Evolutionary conservation across 345 rosid species (phyloP).

Genomic region (Hibiscus mutabilis): DNA sequence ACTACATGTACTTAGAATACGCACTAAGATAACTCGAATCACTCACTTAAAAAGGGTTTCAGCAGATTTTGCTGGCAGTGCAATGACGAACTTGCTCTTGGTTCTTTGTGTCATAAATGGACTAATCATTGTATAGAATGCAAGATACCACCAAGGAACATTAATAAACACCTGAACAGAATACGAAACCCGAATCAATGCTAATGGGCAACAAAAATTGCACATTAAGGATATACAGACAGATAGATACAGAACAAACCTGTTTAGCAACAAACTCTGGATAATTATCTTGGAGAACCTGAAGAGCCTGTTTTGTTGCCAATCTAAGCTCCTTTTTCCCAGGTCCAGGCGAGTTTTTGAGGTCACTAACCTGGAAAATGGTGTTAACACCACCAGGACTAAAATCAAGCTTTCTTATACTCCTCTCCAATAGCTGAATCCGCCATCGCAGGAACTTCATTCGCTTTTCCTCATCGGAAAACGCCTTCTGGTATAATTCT

Average conservation of each 20-base stretch:
- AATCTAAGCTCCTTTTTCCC: constrained; percentile 73
- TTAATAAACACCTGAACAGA: constrained; percentile 55
- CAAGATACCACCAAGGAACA: constrained; percentile 78
- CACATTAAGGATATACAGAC: background rate
- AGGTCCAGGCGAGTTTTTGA: constrained; percentile 82
- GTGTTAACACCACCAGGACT: constrained; percentile 64
- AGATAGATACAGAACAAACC: constrained; percentile 26
- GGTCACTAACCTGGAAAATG: constrained; percentile 76
- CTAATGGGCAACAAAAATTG: background rate
- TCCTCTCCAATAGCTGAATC: constrained; percentile 86
- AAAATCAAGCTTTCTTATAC: constrained; percentile 84
- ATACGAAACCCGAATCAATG: constrained; percentile 1
- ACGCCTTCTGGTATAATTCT: constrained; percentile 64
- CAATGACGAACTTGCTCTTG: constrained; percentile 69
- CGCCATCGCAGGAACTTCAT: constrained; percentile 65
- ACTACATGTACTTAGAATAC: background rate
- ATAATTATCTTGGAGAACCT: constrained; percentile 84
- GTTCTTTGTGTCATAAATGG: constrained; percentile 69
- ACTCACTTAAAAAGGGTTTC: constrained; percentile 80
- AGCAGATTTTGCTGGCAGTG: constrained; percentile 48
- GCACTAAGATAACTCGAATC: background rate
- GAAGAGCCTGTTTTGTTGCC: constrained; percentile 82
- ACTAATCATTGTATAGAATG: constrained; percentile 56
- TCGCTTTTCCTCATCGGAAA: constrained; percentile 71
- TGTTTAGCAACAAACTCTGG: constrained; percentile 94